Base-by-base conservation (phyloP, 1,284 basidiomycete genomes). In the Porogramme epimiltina region DNA sequence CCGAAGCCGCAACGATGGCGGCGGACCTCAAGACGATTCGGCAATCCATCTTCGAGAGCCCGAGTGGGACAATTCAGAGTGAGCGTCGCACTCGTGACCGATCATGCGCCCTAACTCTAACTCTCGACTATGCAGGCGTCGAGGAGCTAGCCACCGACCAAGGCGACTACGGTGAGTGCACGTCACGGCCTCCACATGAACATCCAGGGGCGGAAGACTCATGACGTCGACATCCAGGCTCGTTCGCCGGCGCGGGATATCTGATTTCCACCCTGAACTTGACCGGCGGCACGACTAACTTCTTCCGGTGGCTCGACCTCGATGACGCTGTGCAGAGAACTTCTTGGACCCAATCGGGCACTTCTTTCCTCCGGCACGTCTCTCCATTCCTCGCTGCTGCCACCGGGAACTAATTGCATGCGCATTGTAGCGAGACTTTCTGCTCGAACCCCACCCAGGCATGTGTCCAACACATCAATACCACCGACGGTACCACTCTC, bases 231-330 rank as follows among this genome's bases (percentile, higher is more conserved):
- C 9, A 6, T n/a, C 5, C 10, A 89, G 87, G 87, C 22, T 88
- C 87, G 3, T 89, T 86, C 59, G 74, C 81, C 5, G 81, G 81
- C 6, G 82, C 87, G 10, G 87, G 87, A 4, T 79, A 81, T 61
- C 67, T 90, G 0, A 57, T 87, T 3, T 75, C 81, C 1, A 80
- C 75, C 4, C 56, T 87, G 18, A 63, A 78, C 47, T 58, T 67
- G 1, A 73, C 68, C 2, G 77, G 73, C 0, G 38, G 66, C 1
- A 66, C 77, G 3, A 73, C 76, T 0, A 69, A 78, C 56, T 89
- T 85, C 61, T 72, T 66, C 20, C 76, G 88, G 38, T 90, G 84
- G 81, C 73, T 90, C 28, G 85, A 90, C 56, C 67, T 90, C 26
- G 87, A 90, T 52, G 66, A 78, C 52, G 86, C 75, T 1, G 66